A percentile compares a stretch with the other conserved stretches of the same genome.
phyloP scores from a whole-genome alignment of 345 rosid genomes.

The Corchorus olitorius region DNA sequence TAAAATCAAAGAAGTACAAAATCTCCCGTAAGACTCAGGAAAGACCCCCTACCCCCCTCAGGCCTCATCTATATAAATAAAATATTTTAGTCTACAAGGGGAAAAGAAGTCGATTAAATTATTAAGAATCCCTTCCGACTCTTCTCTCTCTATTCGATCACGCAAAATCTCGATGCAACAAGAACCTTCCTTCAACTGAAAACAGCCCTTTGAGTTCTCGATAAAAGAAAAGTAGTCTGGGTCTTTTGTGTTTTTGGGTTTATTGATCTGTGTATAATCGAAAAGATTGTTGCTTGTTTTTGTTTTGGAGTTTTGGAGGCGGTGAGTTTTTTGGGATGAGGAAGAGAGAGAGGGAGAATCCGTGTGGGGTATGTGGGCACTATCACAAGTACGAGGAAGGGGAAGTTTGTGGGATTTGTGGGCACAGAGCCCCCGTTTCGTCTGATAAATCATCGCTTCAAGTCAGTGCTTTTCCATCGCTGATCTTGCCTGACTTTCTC shows the following conservation, averaged over 20 bases:
- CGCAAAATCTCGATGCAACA: slow-evolving; percentile 16
- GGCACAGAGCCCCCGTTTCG: slow-evolving; percentile 67
- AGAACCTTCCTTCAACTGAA: slow-evolving; percentile 3
- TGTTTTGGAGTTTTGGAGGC: too few species aligned
- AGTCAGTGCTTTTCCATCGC: slow-evolving; percentile 85
- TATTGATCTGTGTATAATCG: slow-evolving; percentile 7
- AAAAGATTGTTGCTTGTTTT: not conserved
- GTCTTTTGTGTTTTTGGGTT: not conserved
- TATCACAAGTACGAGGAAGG: slow-evolving; percentile 99
- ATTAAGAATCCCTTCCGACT: not conserved
- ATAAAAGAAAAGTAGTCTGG: not conserved
- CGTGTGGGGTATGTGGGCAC: slow-evolving; percentile 96
- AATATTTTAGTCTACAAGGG: not conserved
- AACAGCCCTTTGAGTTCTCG: not conserved
- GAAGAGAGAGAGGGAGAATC: slow-evolving; percentile 99
- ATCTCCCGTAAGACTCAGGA: not conserved
- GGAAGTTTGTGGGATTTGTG: slow-evolving; percentile 94
- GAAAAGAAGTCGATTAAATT: not conserved
- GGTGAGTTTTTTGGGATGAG: slow-evolving; percentile 49
- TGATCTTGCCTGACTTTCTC: slow-evolving; percentile 91
- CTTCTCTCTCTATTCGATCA: not conserved
- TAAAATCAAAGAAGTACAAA: not conserved
- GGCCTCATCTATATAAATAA: too few species aligned
- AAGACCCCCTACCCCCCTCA: not conserved
- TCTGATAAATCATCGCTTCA: slow-evolving; percentile 53